A percentile compares a stretch with the other conserved stretches of the same genome.
Conservation (phyloP, 164 flowering plant species). For the Vitis riparia region DNA sequence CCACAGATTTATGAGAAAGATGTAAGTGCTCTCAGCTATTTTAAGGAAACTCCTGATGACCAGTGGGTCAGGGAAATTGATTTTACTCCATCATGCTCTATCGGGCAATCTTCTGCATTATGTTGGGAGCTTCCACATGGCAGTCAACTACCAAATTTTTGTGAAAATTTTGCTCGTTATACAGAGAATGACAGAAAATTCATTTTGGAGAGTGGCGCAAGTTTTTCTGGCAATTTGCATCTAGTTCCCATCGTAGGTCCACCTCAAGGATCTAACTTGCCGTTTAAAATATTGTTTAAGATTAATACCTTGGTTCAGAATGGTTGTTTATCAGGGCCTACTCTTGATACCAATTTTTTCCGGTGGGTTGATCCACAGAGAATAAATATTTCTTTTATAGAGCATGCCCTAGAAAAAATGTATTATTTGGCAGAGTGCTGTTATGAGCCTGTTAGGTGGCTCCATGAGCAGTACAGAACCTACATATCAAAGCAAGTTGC, state of each 20-base stretch:
- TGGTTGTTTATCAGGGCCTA: slow-evolving; percentile 71
- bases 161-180: slow-evolving; percentile 41
- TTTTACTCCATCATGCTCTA: slow-evolving; percentile 54
- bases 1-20: slow-evolving; percentile 66
- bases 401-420: slow-evolving; percentile 67
- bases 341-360: slow-evolving; percentile 51
- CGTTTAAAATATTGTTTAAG: slow-evolving; percentile 64
- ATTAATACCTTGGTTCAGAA: slow-evolving; percentile 67
- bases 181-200: slow-evolving; percentile 43
- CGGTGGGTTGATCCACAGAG: slow-evolving; percentile 54
- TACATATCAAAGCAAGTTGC: slow-evolving; percentile 22
- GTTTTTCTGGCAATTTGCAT: slow-evolving; percentile 39
- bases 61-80: slow-evolving; percentile 74
- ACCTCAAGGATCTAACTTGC: slow-evolving; percentile 37
- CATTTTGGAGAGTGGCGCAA: slow-evolving; percentile 32
- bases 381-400: slow-evolving; percentile 32
- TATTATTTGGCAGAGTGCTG: slow-evolving; percentile 64
- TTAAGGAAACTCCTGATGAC: slow-evolving; percentile 43
- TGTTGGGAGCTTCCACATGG: slow-evolving; percentile 66
- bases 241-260: slow-evolving; percentile 75
- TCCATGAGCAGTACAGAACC: slow-evolving; percentile 45
- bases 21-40: slow-evolving; percentile 33
- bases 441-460: slow-evolving; percentile 80
- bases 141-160: slow-evolving; percentile 46
- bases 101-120: slow-evolving; percentile 82